A percentile compares a stretch with the other conserved stretches of the same genome.
Conservation (phyloP, 2,329 filamentous ascomycete genomes). For the Neofusicoccum sp. region DNA sequence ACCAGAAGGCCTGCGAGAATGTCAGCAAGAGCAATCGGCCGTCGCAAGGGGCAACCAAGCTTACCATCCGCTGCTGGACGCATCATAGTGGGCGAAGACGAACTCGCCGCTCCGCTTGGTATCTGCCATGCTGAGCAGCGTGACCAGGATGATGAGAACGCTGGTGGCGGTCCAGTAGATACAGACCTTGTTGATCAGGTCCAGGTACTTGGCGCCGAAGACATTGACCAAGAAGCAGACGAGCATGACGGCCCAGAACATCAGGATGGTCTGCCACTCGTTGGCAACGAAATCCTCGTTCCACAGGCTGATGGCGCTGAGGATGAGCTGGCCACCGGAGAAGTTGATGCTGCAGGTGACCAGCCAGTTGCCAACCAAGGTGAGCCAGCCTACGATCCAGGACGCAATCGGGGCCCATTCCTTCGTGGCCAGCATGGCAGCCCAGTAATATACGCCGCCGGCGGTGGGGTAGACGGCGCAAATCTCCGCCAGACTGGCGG, state of each 20-base stretch:
- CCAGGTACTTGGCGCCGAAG: conserved; percentile 61
- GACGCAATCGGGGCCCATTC: conserved; percentile 66
- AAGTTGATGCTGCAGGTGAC: conserved; percentile 66
- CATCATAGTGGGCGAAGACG: conserved; percentile 68
- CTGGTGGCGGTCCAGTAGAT: conserved; percentile 69
- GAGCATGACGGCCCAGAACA: conserved; percentile 70
- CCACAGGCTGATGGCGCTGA: conserved; percentile 67
- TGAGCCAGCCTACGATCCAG: conserved; percentile 71
- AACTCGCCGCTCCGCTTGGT: conserved; percentile 58
- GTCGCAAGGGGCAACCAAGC: conserved; percentile 21
- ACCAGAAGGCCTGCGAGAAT: conserved; percentile 52
- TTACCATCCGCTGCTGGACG: conserved; percentile 62
- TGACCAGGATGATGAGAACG: conserved; percentile 67
- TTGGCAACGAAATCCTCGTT: conserved; percentile 67
- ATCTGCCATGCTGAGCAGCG: conserved; percentile 61
- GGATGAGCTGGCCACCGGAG: conserved; percentile 66
- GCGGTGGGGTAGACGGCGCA: conserved; percentile 67
- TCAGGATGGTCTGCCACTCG: conserved; percentile 67
- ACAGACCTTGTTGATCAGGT: conserved; percentile 70
- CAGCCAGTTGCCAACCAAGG: conserved; percentile 72
- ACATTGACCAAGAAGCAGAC: conserved; percentile 64
- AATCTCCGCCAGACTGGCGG: conserved; percentile 66
- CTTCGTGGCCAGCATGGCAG: conserved; percentile 64
- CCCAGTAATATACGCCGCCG: conserved; percentile 68
- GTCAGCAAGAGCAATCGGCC: background rate